phyloP scores from a whole-genome alignment of 768 basidiomycete genomes.

The Glaciozyma antarctica region DNA sequence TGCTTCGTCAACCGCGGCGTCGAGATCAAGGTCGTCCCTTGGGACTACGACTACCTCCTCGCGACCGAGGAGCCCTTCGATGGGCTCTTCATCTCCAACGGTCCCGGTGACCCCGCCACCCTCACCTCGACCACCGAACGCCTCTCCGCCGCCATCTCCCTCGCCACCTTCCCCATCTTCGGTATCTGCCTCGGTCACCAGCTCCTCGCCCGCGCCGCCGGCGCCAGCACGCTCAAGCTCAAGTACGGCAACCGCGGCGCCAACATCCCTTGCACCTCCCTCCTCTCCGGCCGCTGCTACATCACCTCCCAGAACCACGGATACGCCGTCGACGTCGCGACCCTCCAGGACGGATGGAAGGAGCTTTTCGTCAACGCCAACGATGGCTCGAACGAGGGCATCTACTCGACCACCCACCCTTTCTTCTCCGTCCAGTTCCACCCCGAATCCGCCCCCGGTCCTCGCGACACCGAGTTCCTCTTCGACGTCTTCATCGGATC shows the following conservation, averaged over 20 bases:
- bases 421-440: slow-evolving; percentile 99
- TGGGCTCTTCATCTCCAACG: slow-evolving; percentile 93
- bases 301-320: slow-evolving; percentile 99
- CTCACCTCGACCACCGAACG: slow-evolving; percentile 56
- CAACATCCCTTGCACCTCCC: slow-evolving; percentile 94
- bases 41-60: slow-evolving; percentile 80
- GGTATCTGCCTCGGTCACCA: slow-evolving; percentile 99
- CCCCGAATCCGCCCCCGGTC: slow-evolving; percentile 92
- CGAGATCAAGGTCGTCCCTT: slow-evolving; percentile 93
- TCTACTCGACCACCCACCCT: slow-evolving; percentile 82
- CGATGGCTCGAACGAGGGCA: slow-evolving; percentile 94
- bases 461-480: slow-evolving; percentile 94
- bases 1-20: slow-evolving; percentile 88
- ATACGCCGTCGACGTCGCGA: slow-evolving; percentile 75
- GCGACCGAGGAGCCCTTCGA: slow-evolving; percentile 73
- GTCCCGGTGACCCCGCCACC: slow-evolving; percentile 90
- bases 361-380: slow-evolving; percentile 95
- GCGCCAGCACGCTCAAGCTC: slow-evolving; percentile 94
- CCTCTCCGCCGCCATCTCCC: slow-evolving; percentile 54
- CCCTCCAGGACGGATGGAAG: slow-evolving; percentile 77
- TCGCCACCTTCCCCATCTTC: slow-evolving; percentile 64
- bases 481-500: slow-evolving; percentile 95
- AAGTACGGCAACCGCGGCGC: slow-evolving; percentile 99
- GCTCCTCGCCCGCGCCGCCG: slow-evolving; percentile 85
- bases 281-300: slow-evolving; percentile 88